Evolutionary conservation across 2,329 filamentous ascomycete genomes (phyloP).

Genomic region (Trichoderma sp.): DNA sequence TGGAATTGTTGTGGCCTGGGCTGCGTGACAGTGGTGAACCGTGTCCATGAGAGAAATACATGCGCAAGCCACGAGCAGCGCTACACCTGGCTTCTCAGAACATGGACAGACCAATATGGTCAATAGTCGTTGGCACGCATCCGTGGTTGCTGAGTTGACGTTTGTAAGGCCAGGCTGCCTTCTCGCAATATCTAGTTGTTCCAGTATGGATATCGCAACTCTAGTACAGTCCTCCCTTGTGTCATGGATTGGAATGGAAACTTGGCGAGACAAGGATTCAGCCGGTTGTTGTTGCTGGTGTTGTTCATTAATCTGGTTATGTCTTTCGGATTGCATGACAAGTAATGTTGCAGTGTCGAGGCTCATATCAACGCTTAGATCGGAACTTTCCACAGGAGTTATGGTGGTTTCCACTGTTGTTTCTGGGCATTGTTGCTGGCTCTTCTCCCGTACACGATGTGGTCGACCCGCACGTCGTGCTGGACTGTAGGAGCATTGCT

Average conservation of each 20-base stretch:
- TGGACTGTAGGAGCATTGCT: background rate
- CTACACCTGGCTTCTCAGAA: background rate
- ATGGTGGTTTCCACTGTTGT: background rate
- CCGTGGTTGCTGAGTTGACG: background rate
- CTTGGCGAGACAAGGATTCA: background rate
- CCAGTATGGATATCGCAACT: background rate
- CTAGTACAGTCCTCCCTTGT: background rate
- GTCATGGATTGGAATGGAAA: background rate
- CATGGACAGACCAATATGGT: background rate
- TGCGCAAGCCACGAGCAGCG: background rate
- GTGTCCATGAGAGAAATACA: background rate
- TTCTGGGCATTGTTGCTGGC: background rate
- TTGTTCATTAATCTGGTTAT: background rate
- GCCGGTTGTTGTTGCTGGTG: background rate
- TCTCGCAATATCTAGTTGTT: background rate
- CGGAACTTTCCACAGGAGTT: background rate
- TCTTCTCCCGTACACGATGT: background rate
- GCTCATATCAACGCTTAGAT: background rate
- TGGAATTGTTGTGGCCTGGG: background rate
- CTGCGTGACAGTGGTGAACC: background rate
- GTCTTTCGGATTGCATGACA: background rate
- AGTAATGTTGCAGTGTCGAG: background rate
- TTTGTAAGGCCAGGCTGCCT: background rate
- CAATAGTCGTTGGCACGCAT: background rate
- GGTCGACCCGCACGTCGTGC: background rate